Evolutionary conservation across 2,329 filamentous ascomycete species (phyloP), one percentile per base, ranked within the genome.

Genomic region (Phyllosticta citribraziliensis): DNA sequence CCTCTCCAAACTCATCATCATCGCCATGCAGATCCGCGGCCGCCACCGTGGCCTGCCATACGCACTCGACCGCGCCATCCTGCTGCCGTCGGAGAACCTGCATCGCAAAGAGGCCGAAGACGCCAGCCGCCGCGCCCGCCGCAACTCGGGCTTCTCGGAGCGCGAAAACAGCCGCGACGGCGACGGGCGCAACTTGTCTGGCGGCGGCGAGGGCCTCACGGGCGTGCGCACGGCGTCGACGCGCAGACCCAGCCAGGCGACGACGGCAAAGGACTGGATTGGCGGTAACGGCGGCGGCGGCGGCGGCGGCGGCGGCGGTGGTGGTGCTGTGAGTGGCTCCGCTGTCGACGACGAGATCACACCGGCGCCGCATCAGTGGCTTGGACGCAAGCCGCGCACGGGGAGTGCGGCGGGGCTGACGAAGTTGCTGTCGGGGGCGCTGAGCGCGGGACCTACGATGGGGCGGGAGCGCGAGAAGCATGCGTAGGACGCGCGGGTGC

Each of bases 41-140:
- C 78, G 84, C 5, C 84, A 87, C 67, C 82, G 84, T 75, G 84
- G 84, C 33, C 73, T 87, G 0, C 84, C 84, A 0, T 86, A 87
- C 66, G 73, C 91, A 70, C 73, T 88, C 8, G 87, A 90, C 66
- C 82, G 86, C 56, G 87, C 87, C 30, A 87, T 89, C 59, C 72
- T 89, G 1, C 77, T 89, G 1, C 87, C 87, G 0, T 84, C 80
- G 10, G 86, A 88, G 64, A 79, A 80, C n/a, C 71, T 87, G 2
- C 80, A 87, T 59, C 76, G 82, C 64, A 83, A 82, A 61, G 86
- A 88, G 66, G 77, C 78, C 5, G 76, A 75, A 25, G 80, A 84
- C 62, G 79, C 78, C 0, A 76, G 77, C 22, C 74, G 74, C 24
- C 71, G 79, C 10, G 30, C 27, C 4, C 58, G 72, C 4, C 63